Base-by-base conservation (phyloP, 495 filamentous ascomycete species). In the Sordaria brevicollis region DNA sequence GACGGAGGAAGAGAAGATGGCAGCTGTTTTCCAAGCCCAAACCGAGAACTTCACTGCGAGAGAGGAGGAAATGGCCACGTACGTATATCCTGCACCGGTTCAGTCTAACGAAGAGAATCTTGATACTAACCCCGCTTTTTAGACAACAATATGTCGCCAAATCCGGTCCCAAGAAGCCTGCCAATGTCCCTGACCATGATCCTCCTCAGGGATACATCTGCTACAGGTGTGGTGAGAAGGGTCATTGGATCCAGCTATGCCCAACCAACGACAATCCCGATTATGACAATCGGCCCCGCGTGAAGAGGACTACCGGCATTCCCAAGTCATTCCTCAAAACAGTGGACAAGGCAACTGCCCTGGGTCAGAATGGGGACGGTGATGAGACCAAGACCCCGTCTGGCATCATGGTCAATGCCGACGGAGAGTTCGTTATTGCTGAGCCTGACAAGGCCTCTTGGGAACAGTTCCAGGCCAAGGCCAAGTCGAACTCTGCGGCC, bases 191-290 rank as follows among this genome's bases (percentile, higher is more conserved):
- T 19, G 92, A 94, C 71, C 93, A 96, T 75, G 91, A 92, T 10
- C 94, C 94, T 17, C 94, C 95, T 5, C 89, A 91, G 31, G 93
- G 94, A 36, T 99, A 99, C 78, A 87, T 97, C 69, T 99, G 95
- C 80, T 97, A 97, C 75, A 91, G 95, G n/a, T 99, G 95, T 80
- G 91, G 93, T 69, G 91, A 97, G 79, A 99, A 98, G 83, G 95
- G 96, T 29, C 95, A 99, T 79, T 98, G 94, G 93, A 99, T 99
- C 68, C 93, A 97, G 81, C 88, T 89, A 11, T 99, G 95, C 72
- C 95, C 95, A 19, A 99, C 95, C 17, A 99, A 99, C 77, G 92
- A 96, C 78, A 94, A 99, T 74, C 94, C 96, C 3, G 93, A 92
- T 54, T 98, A 91, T 75, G 94, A 98, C 80, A 91, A 92, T 71